A percentile compares a stretch with the other conserved stretches of the same genome.
These are phyloP conservation scores for Hypoxylon fuscum DNA, from an alignment of 495 filamentous ascomycete species.

Conservation along the genomic window DNA sequence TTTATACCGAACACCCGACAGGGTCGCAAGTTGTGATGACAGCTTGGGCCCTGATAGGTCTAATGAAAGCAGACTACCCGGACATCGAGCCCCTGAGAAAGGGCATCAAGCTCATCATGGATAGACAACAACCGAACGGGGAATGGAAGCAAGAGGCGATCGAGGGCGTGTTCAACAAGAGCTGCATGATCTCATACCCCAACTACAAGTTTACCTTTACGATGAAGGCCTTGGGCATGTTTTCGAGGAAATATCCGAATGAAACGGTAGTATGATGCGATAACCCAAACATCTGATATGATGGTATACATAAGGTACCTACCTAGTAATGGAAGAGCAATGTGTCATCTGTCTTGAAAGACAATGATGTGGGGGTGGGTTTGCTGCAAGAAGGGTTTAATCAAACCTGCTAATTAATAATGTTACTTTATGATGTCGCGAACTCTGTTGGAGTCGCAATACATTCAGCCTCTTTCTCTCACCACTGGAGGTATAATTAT, in stretches of 20 bases:
- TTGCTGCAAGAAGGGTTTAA: not conserved
- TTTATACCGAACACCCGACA: slow-evolving; percentile 59
- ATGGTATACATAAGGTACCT: slow-evolving; percentile 12
- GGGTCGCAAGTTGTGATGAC: slow-evolving; percentile 92
- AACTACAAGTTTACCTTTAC: slow-evolving; percentile 99
- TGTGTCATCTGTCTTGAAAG: not conserved
- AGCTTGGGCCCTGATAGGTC: slow-evolving; percentile 84
- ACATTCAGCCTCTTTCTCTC: not conserved
- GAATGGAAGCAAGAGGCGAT: slow-evolving; percentile 97
- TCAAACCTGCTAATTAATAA: slow-evolving; percentile 24
- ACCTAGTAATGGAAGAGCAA: no score
- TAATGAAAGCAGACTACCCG: slow-evolving; percentile 88
- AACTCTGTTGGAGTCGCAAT: not conserved
- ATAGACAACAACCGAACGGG: slow-evolving; percentile 83
- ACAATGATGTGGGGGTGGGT: slow-evolving; percentile 4
- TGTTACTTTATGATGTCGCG: slow-evolving; percentile 24
- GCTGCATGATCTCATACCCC: slow-evolving; percentile 98
- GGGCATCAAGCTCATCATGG: slow-evolving; percentile 84
- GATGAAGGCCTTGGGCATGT: slow-evolving; percentile 92
- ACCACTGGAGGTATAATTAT: slow-evolving; percentile 14
- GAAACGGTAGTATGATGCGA: slow-evolving; percentile 53
- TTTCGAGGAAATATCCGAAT: slow-evolving; percentile 77
- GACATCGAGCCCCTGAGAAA: slow-evolving; percentile 74
- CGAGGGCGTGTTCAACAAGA: slow-evolving; percentile 99
- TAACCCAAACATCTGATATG: no score